phyloP scores from a whole-genome alignment of 2,329 filamentous ascomycete species.

The Penicillium carneum region DNA sequence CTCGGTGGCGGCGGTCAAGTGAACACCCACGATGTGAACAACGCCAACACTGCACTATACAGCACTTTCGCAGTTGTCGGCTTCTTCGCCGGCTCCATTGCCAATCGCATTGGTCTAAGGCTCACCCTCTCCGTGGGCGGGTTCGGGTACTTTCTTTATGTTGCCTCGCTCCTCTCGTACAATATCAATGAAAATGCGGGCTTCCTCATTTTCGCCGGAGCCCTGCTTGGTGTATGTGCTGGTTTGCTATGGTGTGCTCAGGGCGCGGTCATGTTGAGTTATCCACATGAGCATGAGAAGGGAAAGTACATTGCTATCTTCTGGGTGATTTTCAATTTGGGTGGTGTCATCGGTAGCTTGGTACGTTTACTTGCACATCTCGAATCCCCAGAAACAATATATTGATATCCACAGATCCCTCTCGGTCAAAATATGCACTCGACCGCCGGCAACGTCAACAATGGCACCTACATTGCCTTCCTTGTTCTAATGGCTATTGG shows the following conservation, averaged over 20 bases:
- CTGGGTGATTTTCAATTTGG: constrained; percentile 94
- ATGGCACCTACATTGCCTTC: constrained; percentile 88
- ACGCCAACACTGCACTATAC: constrained; percentile 75
- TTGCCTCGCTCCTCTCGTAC: constrained; percentile 59
- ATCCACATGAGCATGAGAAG: constrained; percentile 80
- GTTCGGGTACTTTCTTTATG: constrained; percentile 59
- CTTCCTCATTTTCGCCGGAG: constrained; percentile 60
- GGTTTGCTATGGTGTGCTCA: constrained; percentile 61
- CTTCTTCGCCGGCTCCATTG: constrained; percentile 65
- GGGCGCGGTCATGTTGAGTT: constrained; percentile 72
- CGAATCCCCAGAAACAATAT: not conserved
- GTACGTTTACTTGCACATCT: constrained; percentile 50
- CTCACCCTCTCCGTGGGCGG: constrained; percentile 56
- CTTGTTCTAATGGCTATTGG: constrained; percentile 81
- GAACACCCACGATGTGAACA: constrained; percentile 65
- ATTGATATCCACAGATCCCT: constrained; percentile 45
- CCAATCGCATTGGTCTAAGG: constrained; percentile 55
- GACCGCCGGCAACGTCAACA: constrained; percentile 54
- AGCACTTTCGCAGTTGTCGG: constrained; percentile 72
- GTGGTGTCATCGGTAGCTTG: constrained; percentile 82
- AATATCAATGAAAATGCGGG: constrained; percentile 58
- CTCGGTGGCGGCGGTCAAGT: constrained; percentile 70
- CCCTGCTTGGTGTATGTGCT: constrained; percentile 58
- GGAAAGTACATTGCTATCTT: constrained; percentile 89
- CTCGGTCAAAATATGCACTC: constrained; percentile 57